Evolutionary conservation across 306 rosid genomes (phyloP), one percentile per base, ranked within the genome.

Genomic region (Medicago arabica): DNA sequence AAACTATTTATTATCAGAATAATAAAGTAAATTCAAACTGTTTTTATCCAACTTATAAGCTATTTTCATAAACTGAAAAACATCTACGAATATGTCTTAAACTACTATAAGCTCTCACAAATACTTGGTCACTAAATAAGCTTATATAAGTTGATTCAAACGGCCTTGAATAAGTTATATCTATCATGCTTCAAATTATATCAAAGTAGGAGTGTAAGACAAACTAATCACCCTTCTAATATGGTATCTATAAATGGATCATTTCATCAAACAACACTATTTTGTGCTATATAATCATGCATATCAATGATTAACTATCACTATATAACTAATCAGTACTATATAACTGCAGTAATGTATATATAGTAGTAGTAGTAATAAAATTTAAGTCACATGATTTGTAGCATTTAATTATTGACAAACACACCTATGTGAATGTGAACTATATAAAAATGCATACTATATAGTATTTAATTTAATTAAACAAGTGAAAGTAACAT

Each of bases 211-310:
- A 53, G 14, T 54, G 15, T 38, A 71, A 11, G 66, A 66, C 53
- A 65, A 53, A 39, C 10, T 47, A 36, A 64, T 16, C 65, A 39
- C 28, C 34, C 4, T 46, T 46, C 28, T 36, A 67, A n/a, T 41
- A 25, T 47, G 8, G 50, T 57, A 75, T 14, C 41, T 5, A 5
- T 21, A 40, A 50, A 17, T 67, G 15, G 38, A 17, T 77, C 41
- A 41, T 43, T 66, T 4, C 14, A 46, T 25, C 6, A 40, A 13
- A 65, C 2, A 25, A 25, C 28, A 21, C 14, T 16, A 63, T 15
- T 18, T 0, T 55, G 21, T 14, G 8, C 40, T 44, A 41, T 34
- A 41, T 18, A 73, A 72, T 17, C 67, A 68, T 65, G 75, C 67
- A 36, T 15, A 58, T 54, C n/a, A 65, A 39, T 23, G 17, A 8